phyloP scores from a whole-genome alignment of 345 rosid genomes.

The Zanthoxylum bungeanum region DNA sequence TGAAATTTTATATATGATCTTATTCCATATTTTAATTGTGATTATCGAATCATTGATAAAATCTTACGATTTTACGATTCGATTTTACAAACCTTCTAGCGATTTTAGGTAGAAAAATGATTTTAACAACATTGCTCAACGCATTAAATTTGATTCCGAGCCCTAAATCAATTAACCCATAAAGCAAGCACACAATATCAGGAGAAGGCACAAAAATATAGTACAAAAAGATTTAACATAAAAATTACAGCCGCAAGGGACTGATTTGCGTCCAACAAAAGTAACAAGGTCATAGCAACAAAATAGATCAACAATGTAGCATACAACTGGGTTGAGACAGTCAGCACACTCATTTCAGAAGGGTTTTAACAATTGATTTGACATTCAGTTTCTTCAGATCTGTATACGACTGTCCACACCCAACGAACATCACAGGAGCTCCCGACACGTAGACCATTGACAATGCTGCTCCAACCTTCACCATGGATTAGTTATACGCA shows the following conservation, averaged over 20 bases:
- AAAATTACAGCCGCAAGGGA: slow-evolving; percentile 11
- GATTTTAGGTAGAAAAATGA: too few relatives aligned
- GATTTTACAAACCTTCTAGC: too few relatives aligned
- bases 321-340: background rate
- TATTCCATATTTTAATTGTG: too few relatives aligned
- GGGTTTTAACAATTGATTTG: slow-evolving; percentile 86
- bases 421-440: slow-evolving; percentile 98
- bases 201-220: background rate
- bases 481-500: background rate
- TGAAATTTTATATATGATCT: too few relatives aligned
- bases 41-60: too few relatives aligned
- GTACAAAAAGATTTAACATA: background rate
- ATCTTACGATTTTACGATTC: too few relatives aligned
- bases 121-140: too few relatives aligned
- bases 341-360: slow-evolving; percentile 59
- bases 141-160: background rate
- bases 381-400: slow-evolving; percentile 93
- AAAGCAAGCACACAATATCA: too few relatives aligned
- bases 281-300: background rate
- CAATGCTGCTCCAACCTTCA: slow-evolving; percentile 94
- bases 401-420: slow-evolving; percentile 95
- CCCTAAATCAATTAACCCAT: background rate
- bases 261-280: slow-evolving; percentile 14
- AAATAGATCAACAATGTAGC: background rate
- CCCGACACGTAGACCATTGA: slow-evolving; percentile 98